phyloP scores from a whole-genome alignment of 805 yeast genomes.

The Ogataea pilisensis region DNA sequence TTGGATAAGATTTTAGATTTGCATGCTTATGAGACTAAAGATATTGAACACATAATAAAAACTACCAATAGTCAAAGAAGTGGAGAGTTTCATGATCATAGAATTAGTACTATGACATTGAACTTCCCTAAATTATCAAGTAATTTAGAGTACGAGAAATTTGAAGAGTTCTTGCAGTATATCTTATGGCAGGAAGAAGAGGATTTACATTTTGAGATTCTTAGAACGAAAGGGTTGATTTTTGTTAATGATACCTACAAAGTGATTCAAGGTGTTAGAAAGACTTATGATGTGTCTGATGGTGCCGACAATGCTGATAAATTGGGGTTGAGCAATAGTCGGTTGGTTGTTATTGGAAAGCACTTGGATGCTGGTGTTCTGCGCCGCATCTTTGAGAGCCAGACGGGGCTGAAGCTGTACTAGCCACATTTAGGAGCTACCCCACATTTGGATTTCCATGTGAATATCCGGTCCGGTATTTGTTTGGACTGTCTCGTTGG shows the following conservation, averaged over 20 bases:
- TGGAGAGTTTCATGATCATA: constrained; percentile 42
- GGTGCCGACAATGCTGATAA: constrained; percentile 17
- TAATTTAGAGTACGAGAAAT: constrained; percentile 35
- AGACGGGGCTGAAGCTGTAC: constrained; percentile 5
- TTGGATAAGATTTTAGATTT: constrained; percentile 65
- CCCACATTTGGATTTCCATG: neutral
- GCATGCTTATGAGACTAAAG: constrained; percentile 63
- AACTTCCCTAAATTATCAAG: constrained; percentile 38
- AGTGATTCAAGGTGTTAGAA: constrained; percentile 89
- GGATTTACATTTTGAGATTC: constrained; percentile 54
- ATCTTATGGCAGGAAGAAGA: constrained; percentile 69
- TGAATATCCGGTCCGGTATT: neutral
- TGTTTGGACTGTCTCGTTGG: no score
- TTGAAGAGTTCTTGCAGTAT: constrained; percentile 64
- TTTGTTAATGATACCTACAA: constrained; percentile 40
- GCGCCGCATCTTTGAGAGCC: constrained; percentile 7
- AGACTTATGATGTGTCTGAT: constrained; percentile 77
- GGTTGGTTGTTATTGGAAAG: constrained; percentile 33
- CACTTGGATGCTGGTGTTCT: constrained; percentile 12
- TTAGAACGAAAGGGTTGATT: constrained; percentile 76
- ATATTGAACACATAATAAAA: constrained; percentile 20
- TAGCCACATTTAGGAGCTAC: neutral
- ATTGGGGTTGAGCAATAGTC: constrained; percentile 11
- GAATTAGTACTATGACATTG: constrained; percentile 51
- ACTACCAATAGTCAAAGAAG: neutral